phyloP scores from a whole-genome alignment of 306 rosid genomes.

The Acacia crassicarpa region DNA sequence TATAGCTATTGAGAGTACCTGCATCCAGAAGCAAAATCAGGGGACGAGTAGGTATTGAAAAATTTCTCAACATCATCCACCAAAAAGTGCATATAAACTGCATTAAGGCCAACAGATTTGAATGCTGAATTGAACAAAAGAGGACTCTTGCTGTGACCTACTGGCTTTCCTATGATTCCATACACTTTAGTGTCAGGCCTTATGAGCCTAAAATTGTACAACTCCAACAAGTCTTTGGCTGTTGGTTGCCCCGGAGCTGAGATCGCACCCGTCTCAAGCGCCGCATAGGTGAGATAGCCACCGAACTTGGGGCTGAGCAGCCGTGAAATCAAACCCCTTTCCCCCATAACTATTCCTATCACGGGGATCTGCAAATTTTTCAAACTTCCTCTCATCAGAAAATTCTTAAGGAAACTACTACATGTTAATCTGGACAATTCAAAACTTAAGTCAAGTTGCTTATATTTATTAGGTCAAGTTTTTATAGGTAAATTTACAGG shows the following conservation, averaged over 20 bases:
- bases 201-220: constrained; percentile 50
- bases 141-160: constrained; percentile 58
- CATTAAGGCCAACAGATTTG: constrained; percentile 42
- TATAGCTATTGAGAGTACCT: constrained; percentile 32
- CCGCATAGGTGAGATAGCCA: constrained; percentile 49
- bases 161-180: constrained; percentile 54
- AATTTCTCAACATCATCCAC: constrained; percentile 50
- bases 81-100: constrained; percentile 50
- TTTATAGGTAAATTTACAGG: no score
- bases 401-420: background rate
- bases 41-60: constrained; percentile 41
- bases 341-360: constrained; percentile 47
- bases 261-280: constrained; percentile 36
- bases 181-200: constrained; percentile 45
- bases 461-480: no score
- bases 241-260: constrained; percentile 50
- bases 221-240: constrained; percentile 36
- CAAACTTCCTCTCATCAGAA: background rate
- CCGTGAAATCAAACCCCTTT: constrained; percentile 47
- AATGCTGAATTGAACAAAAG: constrained; percentile 50
- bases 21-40: constrained; percentile 47
- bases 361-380: constrained; percentile 38
- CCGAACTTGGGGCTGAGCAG: constrained; percentile 50
- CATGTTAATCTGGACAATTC: no score
- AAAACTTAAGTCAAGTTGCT: no score